Conservation (phyloP, 257 asterid genomes). For the Solanum commersonii region DNA sequence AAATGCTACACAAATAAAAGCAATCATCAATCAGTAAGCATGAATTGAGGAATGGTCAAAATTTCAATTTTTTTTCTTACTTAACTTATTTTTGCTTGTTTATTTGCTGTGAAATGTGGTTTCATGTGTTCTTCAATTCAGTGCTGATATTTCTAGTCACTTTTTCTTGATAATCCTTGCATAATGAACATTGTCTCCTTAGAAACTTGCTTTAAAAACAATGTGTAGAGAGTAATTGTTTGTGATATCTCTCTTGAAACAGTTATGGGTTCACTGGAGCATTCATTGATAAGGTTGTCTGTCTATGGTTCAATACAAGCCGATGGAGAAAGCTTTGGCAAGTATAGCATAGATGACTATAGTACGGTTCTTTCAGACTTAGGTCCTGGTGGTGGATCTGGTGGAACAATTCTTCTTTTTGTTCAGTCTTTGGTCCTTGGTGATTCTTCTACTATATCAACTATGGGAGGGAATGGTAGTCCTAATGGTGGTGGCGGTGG, state of each 20-base stretch:
- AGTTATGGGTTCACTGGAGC: slow-evolving; percentile 88
- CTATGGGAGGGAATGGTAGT: slow-evolving; percentile 78
- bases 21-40: not conserved
- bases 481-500: slow-evolving; percentile 87
- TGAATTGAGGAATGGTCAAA: not conserved
- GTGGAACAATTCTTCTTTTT: slow-evolving; percentile 87
- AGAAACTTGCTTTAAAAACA: not conserved
- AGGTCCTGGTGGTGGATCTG: slow-evolving; percentile 91
- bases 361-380: slow-evolving; percentile 29
- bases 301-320: slow-evolving; percentile 63
- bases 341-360: slow-evolving; percentile 22
- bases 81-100: not conserved
- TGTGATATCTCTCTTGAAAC: slow-evolving; percentile 16
- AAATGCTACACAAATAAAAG: not conserved
- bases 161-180: not conserved
- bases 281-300: slow-evolving; percentile 51
- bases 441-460: slow-evolving; percentile 44
- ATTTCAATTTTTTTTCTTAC: not conserved
- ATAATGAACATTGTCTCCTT: not conserved
- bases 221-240: not conserved
- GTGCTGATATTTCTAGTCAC: not conserved
- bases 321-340: slow-evolving; percentile 63
- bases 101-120: not conserved
- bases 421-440: slow-evolving; percentile 45
- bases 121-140: not conserved